phyloP scores from a whole-genome alignment of 2,329 filamentous ascomycete species.

The Nakataea oryzae region DNA sequence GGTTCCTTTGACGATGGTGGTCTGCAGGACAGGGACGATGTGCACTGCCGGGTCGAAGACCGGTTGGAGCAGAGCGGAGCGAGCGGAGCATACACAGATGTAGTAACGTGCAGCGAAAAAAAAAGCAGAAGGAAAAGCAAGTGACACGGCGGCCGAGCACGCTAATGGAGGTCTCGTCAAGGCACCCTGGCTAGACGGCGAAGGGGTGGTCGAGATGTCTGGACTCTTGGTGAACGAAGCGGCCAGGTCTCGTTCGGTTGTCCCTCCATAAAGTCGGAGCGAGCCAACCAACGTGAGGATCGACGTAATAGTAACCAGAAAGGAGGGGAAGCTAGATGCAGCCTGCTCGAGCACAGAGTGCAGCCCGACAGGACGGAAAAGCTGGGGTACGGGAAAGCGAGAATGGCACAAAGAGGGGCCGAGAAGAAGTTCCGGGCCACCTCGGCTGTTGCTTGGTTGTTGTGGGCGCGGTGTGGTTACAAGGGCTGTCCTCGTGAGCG shows the following conservation, averaged over 20 bases:
- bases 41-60: neutral
- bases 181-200: neutral
- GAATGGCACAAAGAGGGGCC: neutral
- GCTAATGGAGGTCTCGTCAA: neutral
- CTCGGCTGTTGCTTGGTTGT: neutral
- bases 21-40: neutral
- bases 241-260: no score
- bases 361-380: neutral
- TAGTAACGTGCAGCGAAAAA: neutral
- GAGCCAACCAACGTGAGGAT: neutral
- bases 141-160: neutral
- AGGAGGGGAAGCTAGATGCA: neutral
- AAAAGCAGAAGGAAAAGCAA: neutral
- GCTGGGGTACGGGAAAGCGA: neutral
- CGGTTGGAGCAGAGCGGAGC: no score
- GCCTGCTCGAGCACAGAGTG: neutral
- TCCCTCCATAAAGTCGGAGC: no score
- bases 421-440: neutral
- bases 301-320: neutral
- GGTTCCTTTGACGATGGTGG: neutral
- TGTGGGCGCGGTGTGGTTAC: neutral
- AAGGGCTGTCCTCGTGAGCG: neutral
- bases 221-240: neutral
- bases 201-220: neutral
- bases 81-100: no score